Base-by-base conservation (phyloP, 495 filamentous ascomycete genomes). In the Cenococcum geophilum region DNA sequence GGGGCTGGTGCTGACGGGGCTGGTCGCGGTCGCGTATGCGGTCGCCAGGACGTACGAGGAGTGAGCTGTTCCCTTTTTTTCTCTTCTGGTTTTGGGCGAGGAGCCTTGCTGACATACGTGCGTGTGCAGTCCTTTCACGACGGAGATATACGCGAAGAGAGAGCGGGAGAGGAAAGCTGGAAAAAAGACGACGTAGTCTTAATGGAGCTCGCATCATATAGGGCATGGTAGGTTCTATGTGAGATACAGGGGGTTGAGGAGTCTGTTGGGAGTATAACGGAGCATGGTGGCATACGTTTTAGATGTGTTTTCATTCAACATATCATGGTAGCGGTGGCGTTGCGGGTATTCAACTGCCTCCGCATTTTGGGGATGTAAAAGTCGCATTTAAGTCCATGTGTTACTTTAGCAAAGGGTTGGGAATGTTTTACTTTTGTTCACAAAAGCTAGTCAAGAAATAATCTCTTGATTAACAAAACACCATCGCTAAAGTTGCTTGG, bases 141-240 rank as follows among this genome's bases (percentile, higher is more conserved):
- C 83, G 0, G 89, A 82, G 62, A 98, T 98, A 64, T 98, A 97
- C 74, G 87, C 86, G 58, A 95, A 96, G 84, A 85, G 93, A 59
- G 89, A 88, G 25, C 49, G 69, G 53, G 70, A 74, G 68, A 55
- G 63, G 65, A 77, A 75, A 64, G 78, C 78, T 64, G 71, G 71
- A 52, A 78, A 76, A 56, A 80, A 80, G 75, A 74, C 62, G 61
- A 53, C 52, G 66, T 71, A 65, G 25, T 16, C 14, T 6, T 20
- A 6, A 3, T 6, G 6, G 3, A 6, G 3, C 27, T 32, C 27
- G 27, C 27, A 32, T 32, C 27, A 32, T 6, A 32, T 6, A 32
- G 2, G 27, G 6, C 6, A 32, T 32, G 27, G 27, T 32, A 32
- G 27, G 27, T 32, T 2, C 27, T 32, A 2, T 18, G 32, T 35